Conservation (phyloP, 768 basidiomycete genomes). For the Leucosporidium creatinivorum region DNA sequence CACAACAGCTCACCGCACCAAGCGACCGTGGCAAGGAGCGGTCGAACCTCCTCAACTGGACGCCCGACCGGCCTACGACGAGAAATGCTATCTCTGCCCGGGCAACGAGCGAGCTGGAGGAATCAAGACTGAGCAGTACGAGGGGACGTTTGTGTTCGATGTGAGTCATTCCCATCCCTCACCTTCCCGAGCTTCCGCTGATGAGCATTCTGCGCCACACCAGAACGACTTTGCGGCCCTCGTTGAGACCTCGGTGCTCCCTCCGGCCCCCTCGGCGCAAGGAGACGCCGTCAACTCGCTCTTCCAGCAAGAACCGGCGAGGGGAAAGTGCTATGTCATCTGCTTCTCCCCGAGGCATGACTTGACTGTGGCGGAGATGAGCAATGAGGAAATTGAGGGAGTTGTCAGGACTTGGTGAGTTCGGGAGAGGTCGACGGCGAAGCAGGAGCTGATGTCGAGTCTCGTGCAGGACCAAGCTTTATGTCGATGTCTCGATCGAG, state of each 20-base stretch:
- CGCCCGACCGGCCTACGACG: slow-evolving; percentile 37
- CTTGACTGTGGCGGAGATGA: slow-evolving; percentile 66
- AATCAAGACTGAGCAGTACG: slow-evolving; percentile 58
- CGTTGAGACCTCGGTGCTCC: slow-evolving; percentile 20
- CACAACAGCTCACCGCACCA: slow-evolving; percentile 61
- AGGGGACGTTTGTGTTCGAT: slow-evolving; percentile 52
- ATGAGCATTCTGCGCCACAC: neutral
- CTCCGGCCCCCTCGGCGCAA: slow-evolving; percentile 7
- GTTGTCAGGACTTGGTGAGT: slow-evolving; percentile 68
- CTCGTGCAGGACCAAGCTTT: slow-evolving; percentile 35
- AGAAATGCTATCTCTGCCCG: slow-evolving; percentile 75
- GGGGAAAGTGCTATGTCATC: slow-evolving; percentile 80
- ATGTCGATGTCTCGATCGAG: slow-evolving; percentile 29
- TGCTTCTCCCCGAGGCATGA: slow-evolving; percentile 82
- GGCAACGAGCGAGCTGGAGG: slow-evolving; percentile 72
- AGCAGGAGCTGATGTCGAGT: slow-evolving; percentile 14
- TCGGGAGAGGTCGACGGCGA: slow-evolving; percentile 47
- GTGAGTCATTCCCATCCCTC: slow-evolving; percentile 2
- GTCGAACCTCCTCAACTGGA: slow-evolving; percentile 57
- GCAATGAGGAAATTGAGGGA: slow-evolving; percentile 56
- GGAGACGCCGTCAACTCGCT: slow-evolving; percentile 16
- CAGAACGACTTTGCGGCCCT: slow-evolving; percentile 38
- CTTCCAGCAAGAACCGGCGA: slow-evolving; percentile 54
- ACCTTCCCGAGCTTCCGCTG: neutral
- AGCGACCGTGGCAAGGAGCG: slow-evolving; percentile 86